Conservation (phyloP, 805 yeast genomes). For the Myxozyma sirexii region DNA sequence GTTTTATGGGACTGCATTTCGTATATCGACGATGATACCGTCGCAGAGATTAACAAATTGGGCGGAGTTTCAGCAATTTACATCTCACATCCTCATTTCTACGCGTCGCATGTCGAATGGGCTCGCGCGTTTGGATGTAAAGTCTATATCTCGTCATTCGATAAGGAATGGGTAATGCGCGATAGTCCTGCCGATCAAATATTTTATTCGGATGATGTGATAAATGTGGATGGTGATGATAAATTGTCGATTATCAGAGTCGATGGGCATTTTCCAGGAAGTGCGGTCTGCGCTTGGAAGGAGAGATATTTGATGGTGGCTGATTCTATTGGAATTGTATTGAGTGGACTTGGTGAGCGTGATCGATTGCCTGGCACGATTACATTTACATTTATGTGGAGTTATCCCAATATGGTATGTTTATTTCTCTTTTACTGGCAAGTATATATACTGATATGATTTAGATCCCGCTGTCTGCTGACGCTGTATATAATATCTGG, state of each 20-base stretch:
- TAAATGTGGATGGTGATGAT: neutral
- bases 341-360: conserved; percentile 28
- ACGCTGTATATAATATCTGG: conserved; percentile 31
- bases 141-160: conserved; percentile 28
- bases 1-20: conserved; percentile 35
- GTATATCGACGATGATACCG: conserved; percentile 27
- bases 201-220: conserved; percentile 6
- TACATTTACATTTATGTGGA: conserved; percentile 34
- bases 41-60: conserved; percentile 13
- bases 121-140: conserved; percentile 30
- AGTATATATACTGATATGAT: neutral
- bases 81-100: conserved; percentile 36
- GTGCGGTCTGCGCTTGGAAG: conserved; percentile 28
- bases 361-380: conserved; percentile 25
- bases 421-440: neutral
- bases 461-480: conserved; percentile 33
- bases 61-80: conserved; percentile 32
- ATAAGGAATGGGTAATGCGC: conserved; percentile 26
- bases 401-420: conserved; percentile 34
- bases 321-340: conserved; percentile 30
- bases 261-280: conserved; percentile 35
- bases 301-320: conserved; percentile 28
- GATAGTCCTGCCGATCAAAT: conserved; percentile 11
- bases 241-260: conserved; percentile 13
- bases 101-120: conserved; percentile 34